Base-by-base conservation (phyloP, 1,284 basidiomycete genomes). In the Taiwanofungus camphoratus region DNA sequence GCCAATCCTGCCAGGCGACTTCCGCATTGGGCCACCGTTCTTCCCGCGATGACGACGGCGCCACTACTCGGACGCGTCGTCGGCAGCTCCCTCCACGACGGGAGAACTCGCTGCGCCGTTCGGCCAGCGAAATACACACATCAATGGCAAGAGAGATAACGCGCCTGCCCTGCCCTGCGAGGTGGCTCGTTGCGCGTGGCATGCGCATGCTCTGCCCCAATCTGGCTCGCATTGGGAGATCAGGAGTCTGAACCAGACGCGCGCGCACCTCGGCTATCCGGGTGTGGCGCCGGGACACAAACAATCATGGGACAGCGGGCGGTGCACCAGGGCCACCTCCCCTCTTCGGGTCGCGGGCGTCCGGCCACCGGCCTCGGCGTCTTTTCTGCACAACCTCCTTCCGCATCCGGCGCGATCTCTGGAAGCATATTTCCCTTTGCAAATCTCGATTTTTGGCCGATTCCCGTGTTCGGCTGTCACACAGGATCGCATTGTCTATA, bases 1-100 rank as follows among this genome's bases (percentile, higher is more conserved):
- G 45, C 23, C 40, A 42, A 46, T 46, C 45, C 45, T 34, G 35
- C 36, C 34, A n/a, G 4, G 27, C 24, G 32, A 21, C 31, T 33
- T n/a, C 43, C 29, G 37, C 20, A 29, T 35, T 13, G 15, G 38
- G 18, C 20, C 20, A 11, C n/a, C 38, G 34, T 31, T 41, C n/a
- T 37, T 41, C 34, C 44, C 45, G 43, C 43, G 43, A 35, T 37
- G 15, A 19, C 27, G 38, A 31, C 19, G 32, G 13, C 18, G 41
- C 40, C 31, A 21, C 31, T 12, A 9, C 29, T 23, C 39, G 39
- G 9, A 20, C 16, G 20, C 35, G 35, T 13, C 20, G 35, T 8
- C 32, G 36, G 20, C 36, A 6, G 20, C 20, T n/a, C n/a, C n/a
- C n/a, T n/a, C n/a, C n/a, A n/a, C n/a, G n/a, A n/a, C n/a, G n/a